Evolutionary conservation across 139 green algal genomes (phyloP).

Genomic region (Mesostigma viride): DNA sequence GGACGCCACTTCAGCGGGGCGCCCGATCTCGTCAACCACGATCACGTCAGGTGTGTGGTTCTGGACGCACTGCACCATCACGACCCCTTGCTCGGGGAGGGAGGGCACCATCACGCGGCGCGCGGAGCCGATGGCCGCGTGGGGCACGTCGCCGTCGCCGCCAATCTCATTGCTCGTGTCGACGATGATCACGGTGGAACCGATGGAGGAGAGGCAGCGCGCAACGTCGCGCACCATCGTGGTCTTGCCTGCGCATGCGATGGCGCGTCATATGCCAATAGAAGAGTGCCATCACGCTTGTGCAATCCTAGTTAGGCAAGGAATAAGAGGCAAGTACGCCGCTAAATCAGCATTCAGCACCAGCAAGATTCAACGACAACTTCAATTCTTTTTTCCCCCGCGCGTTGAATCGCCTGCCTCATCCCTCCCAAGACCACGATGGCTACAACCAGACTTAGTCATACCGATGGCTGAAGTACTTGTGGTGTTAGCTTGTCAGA

Average conservation of each 20-base stretch:
- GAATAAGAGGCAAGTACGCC: too few species aligned
- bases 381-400: too few species aligned
- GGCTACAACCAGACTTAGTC: too few species aligned
- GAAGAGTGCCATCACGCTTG: too few species aligned
- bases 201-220: conserved; percentile 13
- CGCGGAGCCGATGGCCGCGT: conserved; percentile 80
- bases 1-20: conserved; percentile 83
- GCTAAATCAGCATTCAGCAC: too few species aligned
- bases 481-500: too few species aligned
- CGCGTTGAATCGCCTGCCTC: too few species aligned
- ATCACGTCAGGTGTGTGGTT: conserved; percentile 93
- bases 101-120: conserved; percentile 71
- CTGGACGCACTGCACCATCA: conserved; percentile 96
- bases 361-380: too few species aligned
- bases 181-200: conserved; percentile 38
- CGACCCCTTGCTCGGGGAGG: not conserved
- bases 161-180: conserved; percentile 80
- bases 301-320: too few species aligned
- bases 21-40: conserved; percentile 95
- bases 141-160: conserved; percentile 87
- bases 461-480: too few species aligned
- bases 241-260: conserved; percentile 95
- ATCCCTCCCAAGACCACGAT: too few species aligned
- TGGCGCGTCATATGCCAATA: too few species aligned
- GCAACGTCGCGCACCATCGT: conserved; percentile 74